Base-by-base conservation (phyloP, 371 early-diverging fungal species). In the Lichtheimia ornata region DNA sequence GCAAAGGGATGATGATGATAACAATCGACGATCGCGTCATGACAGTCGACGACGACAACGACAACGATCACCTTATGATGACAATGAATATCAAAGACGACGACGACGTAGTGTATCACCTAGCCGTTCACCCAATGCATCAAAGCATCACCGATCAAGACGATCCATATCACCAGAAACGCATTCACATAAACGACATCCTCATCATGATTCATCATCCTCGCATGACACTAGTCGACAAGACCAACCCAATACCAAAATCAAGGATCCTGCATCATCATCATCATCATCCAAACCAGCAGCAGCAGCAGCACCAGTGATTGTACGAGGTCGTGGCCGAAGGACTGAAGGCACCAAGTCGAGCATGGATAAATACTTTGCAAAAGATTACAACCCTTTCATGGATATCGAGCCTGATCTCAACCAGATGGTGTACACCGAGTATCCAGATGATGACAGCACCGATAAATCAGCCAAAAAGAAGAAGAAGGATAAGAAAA, bases 351-450 rank as follows among this genome's bases (percentile, higher is more conserved):
- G 52, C 25, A 58, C 59, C 27, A 56, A 63, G 4, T 81, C 86
- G 6, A 76, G 85, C 5, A 87, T 92, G 81, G 91, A 92, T 69
- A 87, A 87, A 62, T 88, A 87, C 56, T 92, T 92, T 72, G 71
- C 81, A 22, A 67, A 79, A 11, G 76, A 72, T 12, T 92, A 91
- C 71, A 82, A 90, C 70, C 91, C 93, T 24, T 61, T 65, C 18
- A 59, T 81, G 14, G 93, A 92, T 65, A 73, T 79, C 11, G 83
- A 79, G 69, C 77, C 69, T 2, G 84, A 84, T 60, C 65, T 67
- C 30, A 80, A 74, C 52, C 53, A 82, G 64, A 55, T 73, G 53
- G 62, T 66, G n/a, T 72, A 69, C 61, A 72, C 81, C 27, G 61
- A 73, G 6, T 74, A 54, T 63, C 59, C 6, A 17, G 22, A 45